Percentiles rank a stretch among this genome's conserved stretches.
These are phyloP conservation scores for Helenozyma rhizophorensis DNA, from an alignment of 805 yeast species.

Conservation along the genomic window DNA sequence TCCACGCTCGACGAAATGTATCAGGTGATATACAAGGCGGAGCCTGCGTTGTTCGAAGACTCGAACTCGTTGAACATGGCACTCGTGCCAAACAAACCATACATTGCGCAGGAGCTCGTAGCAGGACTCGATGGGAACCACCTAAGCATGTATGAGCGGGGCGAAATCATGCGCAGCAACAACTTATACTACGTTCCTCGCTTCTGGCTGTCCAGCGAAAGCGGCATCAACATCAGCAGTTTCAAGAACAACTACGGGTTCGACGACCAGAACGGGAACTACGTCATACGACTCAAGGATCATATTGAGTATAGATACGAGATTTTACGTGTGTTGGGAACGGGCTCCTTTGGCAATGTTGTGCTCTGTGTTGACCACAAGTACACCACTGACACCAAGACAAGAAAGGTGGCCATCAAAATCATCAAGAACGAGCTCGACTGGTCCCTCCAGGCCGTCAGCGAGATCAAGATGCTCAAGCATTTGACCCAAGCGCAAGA, in stretches of 20 bases:
- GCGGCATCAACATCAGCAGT: conserved; percentile 31
- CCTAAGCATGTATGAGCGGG: conserved; percentile 55
- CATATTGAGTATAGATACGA: conserved; percentile 76
- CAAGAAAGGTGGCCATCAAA: conserved; percentile 64
- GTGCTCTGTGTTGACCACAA: conserved; percentile 66
- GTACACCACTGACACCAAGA: conserved; percentile 11
- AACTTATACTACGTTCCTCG: conserved; percentile 50
- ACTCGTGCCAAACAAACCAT: conserved; percentile 4
- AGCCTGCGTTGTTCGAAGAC: conserved; percentile 23
- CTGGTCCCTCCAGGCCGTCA: conserved; percentile 73
- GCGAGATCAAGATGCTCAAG: conserved; percentile 67
- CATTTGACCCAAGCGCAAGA: conserved; percentile 25
- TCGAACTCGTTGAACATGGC: conserved; percentile 3
- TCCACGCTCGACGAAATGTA: conserved; percentile 17
- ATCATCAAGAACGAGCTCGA: conserved; percentile 69
- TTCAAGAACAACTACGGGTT: conserved; percentile 57
- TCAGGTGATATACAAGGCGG: conserved; percentile 19
- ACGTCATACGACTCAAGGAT: conserved; percentile 51
- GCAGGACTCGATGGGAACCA: conserved; percentile 1
- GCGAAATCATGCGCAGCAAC: conserved; percentile 50
- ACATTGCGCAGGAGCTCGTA: conserved; percentile 5
- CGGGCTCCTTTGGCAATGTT: conserved; percentile 82
- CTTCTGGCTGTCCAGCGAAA: conserved; percentile 1
- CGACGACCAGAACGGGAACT: conserved; percentile 67
- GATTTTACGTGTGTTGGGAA: conserved; percentile 56